A percentile compares a stretch with the other conserved stretches of the same genome.
phyloP scores from a whole-genome alignment of 139 green algal species.

The Eudorina sp. region DNA sequence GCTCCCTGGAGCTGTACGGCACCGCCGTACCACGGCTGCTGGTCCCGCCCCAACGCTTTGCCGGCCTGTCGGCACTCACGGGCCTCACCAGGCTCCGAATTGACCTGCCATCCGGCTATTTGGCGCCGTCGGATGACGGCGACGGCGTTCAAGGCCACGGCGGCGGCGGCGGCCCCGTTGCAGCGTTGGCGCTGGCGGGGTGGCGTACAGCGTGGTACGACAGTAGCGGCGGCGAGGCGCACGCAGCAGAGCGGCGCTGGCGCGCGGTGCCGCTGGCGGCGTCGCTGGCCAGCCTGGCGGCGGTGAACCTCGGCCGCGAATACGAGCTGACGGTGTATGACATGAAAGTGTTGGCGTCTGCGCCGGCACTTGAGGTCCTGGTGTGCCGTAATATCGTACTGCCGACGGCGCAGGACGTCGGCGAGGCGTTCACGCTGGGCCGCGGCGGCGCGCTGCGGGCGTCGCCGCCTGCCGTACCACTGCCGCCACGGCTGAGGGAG shows the following conservation, averaged over 20 bases:
- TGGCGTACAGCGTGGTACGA: no score
- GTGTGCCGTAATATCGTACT: slow-evolving; percentile 17
- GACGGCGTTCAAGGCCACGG: not conserved
- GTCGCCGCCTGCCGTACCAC: not conserved
- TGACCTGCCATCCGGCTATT: not conserved
- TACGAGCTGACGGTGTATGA: slow-evolving; percentile 29
- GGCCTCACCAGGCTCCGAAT: slow-evolving; percentile 5
- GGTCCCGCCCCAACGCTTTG: slow-evolving; percentile 5
- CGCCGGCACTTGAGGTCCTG: not conserved
- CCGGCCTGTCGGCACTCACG: not conserved
- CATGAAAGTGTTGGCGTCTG: not conserved
- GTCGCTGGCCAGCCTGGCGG: not conserved
- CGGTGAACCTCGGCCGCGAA: not conserved
- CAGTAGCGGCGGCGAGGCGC: not conserved
- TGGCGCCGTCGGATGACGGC: not conserved
- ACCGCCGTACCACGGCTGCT: not conserved
- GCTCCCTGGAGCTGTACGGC: slow-evolving; percentile 27
- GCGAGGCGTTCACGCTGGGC: not conserved
- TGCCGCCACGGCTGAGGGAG: slow-evolving; percentile 28
- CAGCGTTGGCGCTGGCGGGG: not conserved
- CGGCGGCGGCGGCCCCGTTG: not conserved
- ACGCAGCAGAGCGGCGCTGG: slow-evolving; percentile 3
- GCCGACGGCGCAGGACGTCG: not conserved
- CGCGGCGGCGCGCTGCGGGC: no score
- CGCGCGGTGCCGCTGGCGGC: not conserved